phyloP scores from a whole-genome alignment of 2,329 filamentous ascomycete species.

The Drechmeria coniospora region DNA sequence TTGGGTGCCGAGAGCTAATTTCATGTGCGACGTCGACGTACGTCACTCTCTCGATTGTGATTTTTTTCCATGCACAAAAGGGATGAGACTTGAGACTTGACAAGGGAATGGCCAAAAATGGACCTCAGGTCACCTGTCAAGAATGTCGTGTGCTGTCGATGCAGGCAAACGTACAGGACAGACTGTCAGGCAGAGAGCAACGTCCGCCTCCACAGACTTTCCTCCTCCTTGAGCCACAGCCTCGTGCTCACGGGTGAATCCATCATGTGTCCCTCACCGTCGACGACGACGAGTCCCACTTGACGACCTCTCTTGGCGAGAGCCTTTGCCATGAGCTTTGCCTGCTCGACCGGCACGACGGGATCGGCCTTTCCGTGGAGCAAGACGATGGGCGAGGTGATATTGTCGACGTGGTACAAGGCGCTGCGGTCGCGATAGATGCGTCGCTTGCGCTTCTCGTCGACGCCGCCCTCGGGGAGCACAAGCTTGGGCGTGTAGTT shows the following conservation, averaged over 20 bases:
- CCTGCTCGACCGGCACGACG: constrained; percentile 43
- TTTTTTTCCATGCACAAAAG: too few species aligned
- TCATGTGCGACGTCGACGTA: too few species aligned
- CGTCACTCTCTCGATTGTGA: too few species aligned
- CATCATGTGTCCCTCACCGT: constrained; percentile 37
- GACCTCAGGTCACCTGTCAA: too few species aligned
- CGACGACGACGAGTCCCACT: constrained; percentile 30
- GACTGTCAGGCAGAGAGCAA: constrained; percentile 12
- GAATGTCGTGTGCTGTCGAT: too few species aligned
- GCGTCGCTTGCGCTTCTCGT: constrained; percentile 21
- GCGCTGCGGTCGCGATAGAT: constrained; percentile 32
- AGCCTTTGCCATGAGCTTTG: constrained; percentile 32
- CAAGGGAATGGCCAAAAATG: neutral
- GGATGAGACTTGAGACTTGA: too few species aligned
- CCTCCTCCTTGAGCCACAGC: constrained; percentile 26
- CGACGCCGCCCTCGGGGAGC: constrained; percentile 15
- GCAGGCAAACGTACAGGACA: too few species aligned
- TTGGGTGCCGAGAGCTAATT: too few species aligned
- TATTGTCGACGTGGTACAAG: constrained; percentile 28
- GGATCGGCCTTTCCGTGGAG: constrained; percentile 39
- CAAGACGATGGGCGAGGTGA: constrained; percentile 35
- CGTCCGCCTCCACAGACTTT: constrained; percentile 30
- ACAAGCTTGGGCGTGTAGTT: constrained; percentile 33
- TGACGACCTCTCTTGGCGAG: constrained; percentile 24
- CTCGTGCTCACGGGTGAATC: constrained; percentile 21